These are phyloP conservation scores for Pharnaceum exiguum DNA, from an alignment of 148 eudicot species.

Conservation along the genomic window DNA sequence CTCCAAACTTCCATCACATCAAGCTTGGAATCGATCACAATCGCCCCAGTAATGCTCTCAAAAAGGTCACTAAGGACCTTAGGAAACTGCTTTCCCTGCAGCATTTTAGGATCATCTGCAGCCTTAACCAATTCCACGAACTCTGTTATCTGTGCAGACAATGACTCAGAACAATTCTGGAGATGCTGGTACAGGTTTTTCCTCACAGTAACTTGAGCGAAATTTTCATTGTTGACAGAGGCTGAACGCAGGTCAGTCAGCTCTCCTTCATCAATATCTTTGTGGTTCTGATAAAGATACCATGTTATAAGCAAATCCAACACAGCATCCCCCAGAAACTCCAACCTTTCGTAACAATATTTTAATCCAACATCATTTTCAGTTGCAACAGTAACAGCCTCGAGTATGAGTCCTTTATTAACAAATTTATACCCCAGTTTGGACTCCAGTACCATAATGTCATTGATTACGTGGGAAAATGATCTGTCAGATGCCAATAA, in stretches of 20 bases:
- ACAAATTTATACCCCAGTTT: slow-evolving; percentile 67
- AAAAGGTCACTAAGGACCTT: slow-evolving; percentile 93
- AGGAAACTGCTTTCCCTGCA: slow-evolving; percentile 52
- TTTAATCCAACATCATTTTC: slow-evolving; percentile 41
- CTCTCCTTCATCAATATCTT: slow-evolving; percentile 74
- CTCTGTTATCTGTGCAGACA: slow-evolving; percentile 46
- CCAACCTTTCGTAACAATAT: slow-evolving; percentile 83
- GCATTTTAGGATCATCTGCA: slow-evolving; percentile 29
- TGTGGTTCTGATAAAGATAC: slow-evolving; percentile 62
- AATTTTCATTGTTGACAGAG: slow-evolving; percentile 84
- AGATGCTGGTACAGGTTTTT: slow-evolving; percentile 65
- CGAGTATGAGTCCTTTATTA: slow-evolving; percentile 72
- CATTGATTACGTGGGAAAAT: slow-evolving; percentile 40
- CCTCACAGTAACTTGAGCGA: slow-evolving; percentile 77
- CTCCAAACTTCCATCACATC: slow-evolving; percentile 82
- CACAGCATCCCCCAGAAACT: slow-evolving; percentile 92
- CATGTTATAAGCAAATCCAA: slow-evolving; percentile 79
- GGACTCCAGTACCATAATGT: slow-evolving; percentile 51
- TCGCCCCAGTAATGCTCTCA: slow-evolving; percentile 90
- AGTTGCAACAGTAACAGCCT: slow-evolving; percentile 76
- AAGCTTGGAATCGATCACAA: slow-evolving; percentile 75
- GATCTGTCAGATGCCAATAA: slow-evolving; percentile 49
- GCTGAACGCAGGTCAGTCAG: slow-evolving; percentile 95
- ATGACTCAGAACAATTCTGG: slow-evolving; percentile 49
- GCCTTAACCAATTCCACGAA: slow-evolving; percentile 46